Evolutionary conservation across 2,329 filamentous ascomycete species (phyloP), one percentile per base, ranked within the genome.

Genomic region (Rutstroemia sp.): DNA sequence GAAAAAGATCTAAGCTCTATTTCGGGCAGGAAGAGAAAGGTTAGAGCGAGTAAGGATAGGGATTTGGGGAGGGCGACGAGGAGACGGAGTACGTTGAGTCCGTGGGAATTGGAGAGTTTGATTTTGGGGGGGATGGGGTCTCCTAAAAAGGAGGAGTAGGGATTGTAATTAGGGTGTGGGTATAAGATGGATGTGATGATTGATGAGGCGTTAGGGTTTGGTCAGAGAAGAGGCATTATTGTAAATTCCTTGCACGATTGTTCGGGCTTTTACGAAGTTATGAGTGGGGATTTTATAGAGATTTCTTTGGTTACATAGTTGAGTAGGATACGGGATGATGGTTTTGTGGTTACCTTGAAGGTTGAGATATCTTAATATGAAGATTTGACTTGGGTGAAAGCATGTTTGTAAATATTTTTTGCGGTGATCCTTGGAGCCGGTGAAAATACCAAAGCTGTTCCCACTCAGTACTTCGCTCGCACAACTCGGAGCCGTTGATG

Each of bases 21-120:
- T 7, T 57, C 52, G 8, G 63, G 48, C 16, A 63, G 61, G 49
- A 73, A 69, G 55, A 60, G 78, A 34, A 80, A 80, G 67, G 73
- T 58, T 16, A 66, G 59, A 53, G 59, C 46, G 64, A 68, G 60
- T 63, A 70, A 51, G 61, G 68, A 57, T 68, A 70, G 50, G 61
- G 68, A 57, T 67, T 46, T 30, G 14, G 70, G 65, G 66, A 71
- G 68, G 74, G 76, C 82, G 2, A 85, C 79, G 58, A 75, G 87
- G 67, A 77, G 88, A 67, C 79, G 88, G 68, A 90, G 86, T 65
- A 92, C 88, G 19, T 73, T 92, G 34, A 90, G 81, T 64, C 83
- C 86, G 3, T 86, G 86, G 76, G 88, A 92, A 71, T 71, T 92
- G 66, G 80, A 88, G 71, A 82, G 78, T 46, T 68, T 88, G 67